Conservation (phyloP, 805 yeast species). For the Naumovozyma castellii region DNA sequence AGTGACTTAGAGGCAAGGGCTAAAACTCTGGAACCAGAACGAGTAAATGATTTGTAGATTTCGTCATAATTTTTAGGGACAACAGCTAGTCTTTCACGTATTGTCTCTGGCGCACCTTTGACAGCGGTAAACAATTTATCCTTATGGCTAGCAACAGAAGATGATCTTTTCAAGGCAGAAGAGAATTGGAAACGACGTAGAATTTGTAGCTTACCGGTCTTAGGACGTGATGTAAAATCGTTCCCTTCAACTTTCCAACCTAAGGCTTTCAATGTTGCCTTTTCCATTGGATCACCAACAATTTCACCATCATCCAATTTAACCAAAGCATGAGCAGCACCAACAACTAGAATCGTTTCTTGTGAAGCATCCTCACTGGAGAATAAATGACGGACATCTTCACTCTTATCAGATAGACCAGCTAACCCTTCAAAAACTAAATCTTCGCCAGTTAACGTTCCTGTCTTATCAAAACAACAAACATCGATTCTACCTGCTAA, state of each 20-base stretch:
- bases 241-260: constrained; percentile 76
- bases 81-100: constrained; percentile 59
- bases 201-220: constrained; percentile 47
- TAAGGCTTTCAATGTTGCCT: constrained; percentile 82
- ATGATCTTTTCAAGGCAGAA: constrained; percentile 88
- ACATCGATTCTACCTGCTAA: constrained; percentile 96
- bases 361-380: constrained; percentile 56
- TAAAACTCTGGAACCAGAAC: constrained; percentile 92
- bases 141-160: constrained; percentile 62
- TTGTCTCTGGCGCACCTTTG: constrained; percentile 98
- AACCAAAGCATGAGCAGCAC: constrained; percentile 94
- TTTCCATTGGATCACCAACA: constrained; percentile 99
- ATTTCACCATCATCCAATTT: constrained; percentile 91
- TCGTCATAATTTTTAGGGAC: constrained; percentile 78
- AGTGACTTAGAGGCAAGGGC: constrained; percentile 84
- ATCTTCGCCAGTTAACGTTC: constrained; percentile 96
- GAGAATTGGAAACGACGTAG: constrained; percentile 95
- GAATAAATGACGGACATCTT: constrained; percentile 44
- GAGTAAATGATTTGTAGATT: constrained; percentile 79
- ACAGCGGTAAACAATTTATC: constrained; percentile 65
- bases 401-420: constrained; percentile 45
- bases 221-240: constrained; percentile 51
- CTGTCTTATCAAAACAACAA: constrained; percentile 97
- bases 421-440: constrained; percentile 94
- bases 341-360: constrained; percentile 63